Evolutionary conservation across 1,284 basidiomycete genomes (phyloP), one percentile per base, ranked within the genome.

Genomic region (Phaffia rhodozyma): DNA sequence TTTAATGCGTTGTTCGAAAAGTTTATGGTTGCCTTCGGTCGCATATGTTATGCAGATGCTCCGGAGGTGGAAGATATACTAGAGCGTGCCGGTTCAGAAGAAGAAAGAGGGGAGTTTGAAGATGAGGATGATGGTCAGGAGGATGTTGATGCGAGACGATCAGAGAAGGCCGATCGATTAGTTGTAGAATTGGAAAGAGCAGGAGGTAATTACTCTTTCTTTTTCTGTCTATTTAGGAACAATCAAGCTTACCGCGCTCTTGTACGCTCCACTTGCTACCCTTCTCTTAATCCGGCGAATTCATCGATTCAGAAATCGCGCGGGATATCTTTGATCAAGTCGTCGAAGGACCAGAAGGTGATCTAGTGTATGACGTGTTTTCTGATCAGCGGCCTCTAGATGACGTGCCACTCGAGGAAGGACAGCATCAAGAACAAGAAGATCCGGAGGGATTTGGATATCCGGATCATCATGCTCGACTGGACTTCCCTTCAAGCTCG

Each of bases 291-390:
- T 16, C 13, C 13, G 5, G 16, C 16, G 38, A 43, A 34, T 16
- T 11, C 13, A 43, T 3, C 23, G 2, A n/a, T 21, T 18, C 27
- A 61, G 60, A 61, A 53, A 61, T 61, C 18, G 60, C 60, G 23
- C 52, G 51, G 5, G 60, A 61, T 30, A 61, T 61, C 34, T 61
- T 61, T 27, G 60, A 61, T 23, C 38, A 32, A n/a, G 60, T 61
- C 16, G 55, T 61, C 25, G 60, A 61, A 34, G 60, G 60, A 61
- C 60, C 60, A 4, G 60, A 61, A 29, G 58, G 58, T 51, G 38
- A 43, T 43, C 38, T 43, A 5, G 38, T 43, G 16, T 43, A 43
- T 16, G 38, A 43, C 13, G 38, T 43, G 38, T 43, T 43, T 11
- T 43, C 38, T 11, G 38, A 43, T 16, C 38, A 43, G 16, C 38